Evolutionary conservation across 2,329 filamentous ascomycete species (phyloP).

Genomic region (Acephala macrosclerotiorum): DNA sequence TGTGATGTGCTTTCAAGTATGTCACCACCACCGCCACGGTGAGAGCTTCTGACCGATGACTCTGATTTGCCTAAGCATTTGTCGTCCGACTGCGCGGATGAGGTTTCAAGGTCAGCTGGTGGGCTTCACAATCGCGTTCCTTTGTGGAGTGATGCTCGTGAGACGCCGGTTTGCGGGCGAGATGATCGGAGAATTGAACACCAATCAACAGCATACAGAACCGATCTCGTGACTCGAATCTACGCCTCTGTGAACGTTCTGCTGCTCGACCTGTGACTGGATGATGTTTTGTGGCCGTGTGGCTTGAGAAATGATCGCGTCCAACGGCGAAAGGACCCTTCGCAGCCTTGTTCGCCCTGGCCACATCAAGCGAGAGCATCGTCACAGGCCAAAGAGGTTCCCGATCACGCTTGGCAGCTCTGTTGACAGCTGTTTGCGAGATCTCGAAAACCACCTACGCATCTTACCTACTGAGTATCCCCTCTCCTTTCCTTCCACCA

Average conservation of each 20-base stretch:
- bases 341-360: not conserved
- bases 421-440: not conserved
- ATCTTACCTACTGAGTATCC: not conserved
- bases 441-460: not conserved
- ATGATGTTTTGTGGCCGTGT: not conserved
- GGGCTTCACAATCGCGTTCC: not conserved
- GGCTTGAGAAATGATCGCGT: not conserved
- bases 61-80: not conserved
- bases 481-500: slow-evolving; percentile 8
- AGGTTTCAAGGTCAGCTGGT: not conserved
- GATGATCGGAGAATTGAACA: not conserved
- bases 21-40: slow-evolving; percentile 2
- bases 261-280: not conserved
- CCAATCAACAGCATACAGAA: not conserved
- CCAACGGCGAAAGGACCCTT: not conserved
- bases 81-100: slow-evolving; percentile 9
- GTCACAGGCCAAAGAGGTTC: slow-evolving; percentile 4
- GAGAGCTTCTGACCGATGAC: slow-evolving; percentile 8
- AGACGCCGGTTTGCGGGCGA: not conserved
- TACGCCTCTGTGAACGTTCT: not conserved
- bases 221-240: not conserved
- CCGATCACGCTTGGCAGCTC: not conserved
- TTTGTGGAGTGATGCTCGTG: slow-evolving; percentile 13
- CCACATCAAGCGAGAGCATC: not conserved
- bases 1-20: not conserved